These are phyloP conservation scores for Pseudogymnoascus sp. DNA, from an alignment of 2,329 filamentous ascomycete species.

Conservation along the genomic window DNA sequence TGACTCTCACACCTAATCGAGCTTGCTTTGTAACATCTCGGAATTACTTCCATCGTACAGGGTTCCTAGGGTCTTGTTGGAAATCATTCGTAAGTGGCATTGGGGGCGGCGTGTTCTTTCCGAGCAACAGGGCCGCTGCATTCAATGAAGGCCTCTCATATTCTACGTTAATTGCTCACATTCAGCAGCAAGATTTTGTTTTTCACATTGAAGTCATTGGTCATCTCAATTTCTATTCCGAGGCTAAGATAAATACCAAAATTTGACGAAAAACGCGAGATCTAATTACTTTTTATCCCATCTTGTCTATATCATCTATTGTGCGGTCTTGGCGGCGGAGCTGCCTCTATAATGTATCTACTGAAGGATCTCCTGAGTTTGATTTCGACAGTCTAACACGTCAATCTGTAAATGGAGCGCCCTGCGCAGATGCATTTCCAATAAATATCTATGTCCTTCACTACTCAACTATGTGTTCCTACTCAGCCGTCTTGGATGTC, in stretches of 20 bases:
- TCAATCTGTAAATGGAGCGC: constrained; percentile 92
- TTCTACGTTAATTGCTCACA: background rate
- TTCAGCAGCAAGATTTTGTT: background rate
- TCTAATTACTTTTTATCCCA: background rate
- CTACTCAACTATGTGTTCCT: background rate
- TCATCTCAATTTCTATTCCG: background rate
- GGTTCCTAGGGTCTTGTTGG: background rate
- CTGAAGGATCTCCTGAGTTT: constrained; percentile 80
- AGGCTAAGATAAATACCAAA: background rate
- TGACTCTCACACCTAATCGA: background rate
- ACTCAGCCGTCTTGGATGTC: constrained; percentile 35
- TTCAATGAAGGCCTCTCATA: background rate
- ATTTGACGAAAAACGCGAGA: background rate
- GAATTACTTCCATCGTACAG: background rate
- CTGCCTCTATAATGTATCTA: constrained; percentile 82
- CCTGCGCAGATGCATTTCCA: constrained; percentile 69
- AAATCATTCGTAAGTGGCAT: background rate
- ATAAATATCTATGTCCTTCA: background rate
- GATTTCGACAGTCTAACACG: constrained; percentile 97
- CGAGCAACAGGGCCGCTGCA: background rate
- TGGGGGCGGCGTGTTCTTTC: background rate
- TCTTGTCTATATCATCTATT: background rate
- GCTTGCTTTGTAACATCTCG: background rate
- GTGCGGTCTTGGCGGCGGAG: constrained; percentile 78
- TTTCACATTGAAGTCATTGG: background rate